These are phyloP conservation scores for Cyathus striatus DNA, from an alignment of 768 basidiomycete genomes.

Conservation along the genomic window DNA sequence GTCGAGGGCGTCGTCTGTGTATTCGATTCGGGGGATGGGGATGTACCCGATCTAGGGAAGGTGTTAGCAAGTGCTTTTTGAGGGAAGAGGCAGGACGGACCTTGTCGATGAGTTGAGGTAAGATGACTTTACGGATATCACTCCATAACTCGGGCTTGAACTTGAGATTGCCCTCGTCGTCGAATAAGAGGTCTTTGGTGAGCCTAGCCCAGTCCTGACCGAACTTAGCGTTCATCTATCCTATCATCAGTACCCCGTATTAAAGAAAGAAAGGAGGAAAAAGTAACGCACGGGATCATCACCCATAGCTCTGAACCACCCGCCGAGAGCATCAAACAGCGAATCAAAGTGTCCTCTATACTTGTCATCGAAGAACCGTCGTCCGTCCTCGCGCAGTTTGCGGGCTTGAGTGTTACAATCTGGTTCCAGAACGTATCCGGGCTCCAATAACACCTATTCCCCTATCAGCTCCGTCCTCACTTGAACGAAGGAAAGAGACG, in stretches of 20 bases:
- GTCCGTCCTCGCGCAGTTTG: slow-evolving; percentile 63
- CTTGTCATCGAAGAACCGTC: slow-evolving; percentile 67
- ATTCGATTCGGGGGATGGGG: slow-evolving; percentile 4
- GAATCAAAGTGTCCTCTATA: slow-evolving; percentile 73
- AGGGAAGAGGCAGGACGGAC: slow-evolving; percentile 23
- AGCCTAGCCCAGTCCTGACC: slow-evolving; percentile 80
- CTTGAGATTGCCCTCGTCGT: slow-evolving; percentile 73
- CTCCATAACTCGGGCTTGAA: slow-evolving; percentile 90
- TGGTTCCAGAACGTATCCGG: too few species aligned
- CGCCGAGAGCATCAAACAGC: slow-evolving; percentile 61
- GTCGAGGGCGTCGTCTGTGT: slow-evolving; percentile 3
- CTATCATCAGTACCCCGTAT: not conserved
- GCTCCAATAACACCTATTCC: too few species aligned
- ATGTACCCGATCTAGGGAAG: slow-evolving; percentile 52
- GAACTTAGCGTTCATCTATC: not conserved
- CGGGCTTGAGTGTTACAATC: too few species aligned
- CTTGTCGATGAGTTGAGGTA: slow-evolving; percentile 73
- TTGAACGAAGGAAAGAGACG: slow-evolving; percentile 82
- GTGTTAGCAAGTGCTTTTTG: too few species aligned
- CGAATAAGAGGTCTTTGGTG: slow-evolving; percentile 76
- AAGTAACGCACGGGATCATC: slow-evolving; percentile 57
- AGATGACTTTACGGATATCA: slow-evolving; percentile 78
- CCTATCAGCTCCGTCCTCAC: slow-evolving; percentile 67
- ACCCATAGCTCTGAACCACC: slow-evolving; percentile 83
- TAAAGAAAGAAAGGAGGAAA: not conserved